phyloP scores from a whole-genome alignment of 2,329 filamentous ascomycete genomes.

The Triangularia setosa region DNA sequence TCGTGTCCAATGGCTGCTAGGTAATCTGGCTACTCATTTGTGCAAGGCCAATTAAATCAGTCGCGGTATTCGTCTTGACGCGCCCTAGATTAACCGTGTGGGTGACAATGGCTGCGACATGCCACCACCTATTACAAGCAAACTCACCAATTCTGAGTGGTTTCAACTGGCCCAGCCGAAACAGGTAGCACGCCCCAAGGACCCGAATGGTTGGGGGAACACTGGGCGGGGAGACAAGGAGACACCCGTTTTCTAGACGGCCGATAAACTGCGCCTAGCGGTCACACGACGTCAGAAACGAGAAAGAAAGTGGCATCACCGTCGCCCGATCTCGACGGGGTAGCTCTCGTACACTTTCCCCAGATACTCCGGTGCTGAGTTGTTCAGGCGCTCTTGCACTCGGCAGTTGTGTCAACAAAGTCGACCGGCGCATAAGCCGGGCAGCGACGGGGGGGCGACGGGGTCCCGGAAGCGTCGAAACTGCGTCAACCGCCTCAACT shows the following conservation, averaged over 20 bases:
- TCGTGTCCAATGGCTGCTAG: not conserved
- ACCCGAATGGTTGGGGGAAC: slow-evolving; percentile 11
- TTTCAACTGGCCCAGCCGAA: slow-evolving; percentile 21
- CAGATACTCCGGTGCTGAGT: not conserved
- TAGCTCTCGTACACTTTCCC: not conserved
- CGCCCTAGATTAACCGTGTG: slow-evolving; percentile 13
- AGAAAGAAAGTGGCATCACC: slow-evolving; percentile 9
- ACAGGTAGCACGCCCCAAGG: slow-evolving; percentile 12
- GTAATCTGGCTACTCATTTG: slow-evolving; percentile 12
- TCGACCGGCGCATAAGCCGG: not conserved
- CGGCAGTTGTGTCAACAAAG: slow-evolving; percentile 12
- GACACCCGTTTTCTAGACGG: slow-evolving; percentile 2
- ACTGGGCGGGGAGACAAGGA: not conserved
- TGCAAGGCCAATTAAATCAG: slow-evolving; percentile 17
- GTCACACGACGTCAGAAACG: slow-evolving; percentile 20
- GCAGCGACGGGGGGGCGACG: not conserved
- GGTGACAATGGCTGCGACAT: slow-evolving; percentile 13
- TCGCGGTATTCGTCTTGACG: slow-evolving; percentile 19
- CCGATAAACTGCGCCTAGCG: not conserved
- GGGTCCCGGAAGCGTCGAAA: not conserved
- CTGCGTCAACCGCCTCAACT: not conserved
- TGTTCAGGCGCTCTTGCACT: slow-evolving; percentile 1
- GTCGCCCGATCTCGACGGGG: slow-evolving; percentile 3
- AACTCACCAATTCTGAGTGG: slow-evolving; percentile 9
- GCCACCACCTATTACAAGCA: not conserved